Evolutionary conservation across 176 grass and related monocot species (phyloP).

Genomic region (Aechmea fasciata): DNA sequence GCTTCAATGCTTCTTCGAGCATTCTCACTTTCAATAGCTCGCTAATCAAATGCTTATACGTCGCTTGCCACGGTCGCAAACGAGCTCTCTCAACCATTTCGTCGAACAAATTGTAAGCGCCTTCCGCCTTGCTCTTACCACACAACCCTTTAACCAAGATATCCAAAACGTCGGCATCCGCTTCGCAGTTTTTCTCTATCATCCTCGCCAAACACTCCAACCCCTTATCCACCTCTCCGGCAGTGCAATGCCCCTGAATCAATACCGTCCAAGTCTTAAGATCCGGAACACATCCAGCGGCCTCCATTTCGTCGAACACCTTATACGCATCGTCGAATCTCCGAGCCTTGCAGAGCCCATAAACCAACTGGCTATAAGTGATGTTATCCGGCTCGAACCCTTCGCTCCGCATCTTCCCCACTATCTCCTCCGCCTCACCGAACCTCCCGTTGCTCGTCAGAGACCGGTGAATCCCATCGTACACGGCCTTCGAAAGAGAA

Average conservation of each 20-base stretch:
- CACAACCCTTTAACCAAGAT: constrained; percentile 63
- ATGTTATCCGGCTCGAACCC: constrained; percentile 75
- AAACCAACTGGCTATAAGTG: constrained; percentile 76
- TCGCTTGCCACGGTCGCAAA: constrained; percentile 47
- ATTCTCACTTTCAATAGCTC: constrained; percentile 51
- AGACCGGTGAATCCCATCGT: constrained; percentile 67
- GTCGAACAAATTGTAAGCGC: constrained; percentile 40
- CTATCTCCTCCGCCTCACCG: constrained; percentile 43
- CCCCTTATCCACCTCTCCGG: constrained; percentile 49
- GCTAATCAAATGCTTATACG: constrained; percentile 55
- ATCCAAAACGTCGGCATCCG: constrained; percentile 62
- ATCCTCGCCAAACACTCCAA: constrained; percentile 57
- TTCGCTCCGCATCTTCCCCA: constrained; percentile 45
- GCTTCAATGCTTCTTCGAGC: constrained; percentile 53
- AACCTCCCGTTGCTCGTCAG: constrained; percentile 63
- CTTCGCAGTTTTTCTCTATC: constrained; percentile 48
- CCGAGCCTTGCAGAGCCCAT: constrained; percentile 63
- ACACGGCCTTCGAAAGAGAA: constrained; percentile 50
- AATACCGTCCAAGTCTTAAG: constrained; percentile 93
- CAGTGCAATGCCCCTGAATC: constrained; percentile 59
- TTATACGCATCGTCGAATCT: constrained; percentile 55
- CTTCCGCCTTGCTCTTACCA: constrained; percentile 29
- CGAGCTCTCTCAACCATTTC: constrained; percentile 66
- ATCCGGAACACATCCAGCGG: constrained; percentile 42
- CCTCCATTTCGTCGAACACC: constrained; percentile 62